Base-by-base conservation (phyloP, 1,139 yeast species). In the Nakaseomyces delphensis region DNA sequence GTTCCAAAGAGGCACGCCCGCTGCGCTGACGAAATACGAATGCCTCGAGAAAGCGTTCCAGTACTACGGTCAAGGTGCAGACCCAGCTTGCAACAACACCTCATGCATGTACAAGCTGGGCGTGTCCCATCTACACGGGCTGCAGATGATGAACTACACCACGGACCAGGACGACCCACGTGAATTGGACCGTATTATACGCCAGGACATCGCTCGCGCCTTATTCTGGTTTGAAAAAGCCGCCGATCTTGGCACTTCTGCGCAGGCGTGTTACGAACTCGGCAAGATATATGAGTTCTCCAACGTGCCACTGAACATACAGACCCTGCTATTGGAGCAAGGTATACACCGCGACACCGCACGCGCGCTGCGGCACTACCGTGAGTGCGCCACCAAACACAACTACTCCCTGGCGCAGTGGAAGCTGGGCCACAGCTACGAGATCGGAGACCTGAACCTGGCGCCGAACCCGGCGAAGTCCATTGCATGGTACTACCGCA, bases 381-480 rank as follows among this genome's bases (percentile, higher is more conserved):
- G 81, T 54, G 76, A 76, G 48, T 84, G 96, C 3, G 95, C 96
- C 5, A 51, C 41, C 13, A 75, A 77, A 53, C 68, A 79, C 48
- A 78, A 80, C 36, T 83, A 89, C 56, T 69, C 89, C 9, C 77
- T 86, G 35, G 84, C 96, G 0, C 95, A 86, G 61, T 87, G 83
- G 56, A 78, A 85, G 50, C 68, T 91, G 39, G 98, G 96, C 3
- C 77, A 79, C 54, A 82, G 87, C 41, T 87, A 86, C 62, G 96
- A 91, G 60, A 77, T 76, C 55, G 98, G 97, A 4, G 83, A 79
- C 44, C 68, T 82, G 45, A 78, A 81, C 30, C 72, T 89, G 45
- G 68, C 70, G 4, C 68, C 74, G 16, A 85, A 84, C 56, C 76
- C 95, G 13, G 71, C 72, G 52, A 79, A 82, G 55, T 81, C 94